Base-by-base conservation (phyloP, 345 rosid species). In the Salix dunnii region DNA sequence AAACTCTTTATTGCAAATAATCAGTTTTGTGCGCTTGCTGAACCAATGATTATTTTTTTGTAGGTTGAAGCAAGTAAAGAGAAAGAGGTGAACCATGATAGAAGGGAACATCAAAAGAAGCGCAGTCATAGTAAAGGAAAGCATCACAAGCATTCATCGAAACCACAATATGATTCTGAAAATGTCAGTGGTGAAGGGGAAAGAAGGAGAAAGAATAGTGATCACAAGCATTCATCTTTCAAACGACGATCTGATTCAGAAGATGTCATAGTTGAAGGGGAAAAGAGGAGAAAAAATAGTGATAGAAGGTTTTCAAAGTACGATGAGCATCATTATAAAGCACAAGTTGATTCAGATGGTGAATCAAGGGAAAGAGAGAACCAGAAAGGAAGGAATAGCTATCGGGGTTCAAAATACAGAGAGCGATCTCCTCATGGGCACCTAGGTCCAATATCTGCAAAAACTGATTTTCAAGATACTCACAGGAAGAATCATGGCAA, bases 41-140 rank as follows among this genome's bases (percentile, higher is more conserved):
- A 58, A 23, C 62, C 62, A 58, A 4, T n/a, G 27, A 58, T 58
- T 30, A 65, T 30, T 66, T 1, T 33, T 70, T 74, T 77, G 68
- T 64, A 91, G 97, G 89, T 82, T 40, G 84, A 84, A 84, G 87
- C 77, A 51, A 85, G 81, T 72, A 86, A 84, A 63, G 81, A 78
- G 71, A 86, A 85, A 81, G 88, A 82, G 61, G 84, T 85, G 79
- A 70, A 79, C 73, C 67, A 36, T 70, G 74, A 77, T 30, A 76
- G 38, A 30, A 74, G 64, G 74, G 82, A 80, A 65, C 82, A 60
- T 23, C 76, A 48, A 48, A 86, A 87, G 84, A 87, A 81, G 85
- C 79, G 82, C 71, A 79, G 61, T 51, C 84, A 75, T 38, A 67
- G 79, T 42, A 71, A 46, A 72, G 77, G 84, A 46, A 94, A 88